These are phyloP conservation scores for Psilocybe mexicana DNA, from an alignment of 1,284 basidiomycete species.

Conservation along the genomic window DNA sequence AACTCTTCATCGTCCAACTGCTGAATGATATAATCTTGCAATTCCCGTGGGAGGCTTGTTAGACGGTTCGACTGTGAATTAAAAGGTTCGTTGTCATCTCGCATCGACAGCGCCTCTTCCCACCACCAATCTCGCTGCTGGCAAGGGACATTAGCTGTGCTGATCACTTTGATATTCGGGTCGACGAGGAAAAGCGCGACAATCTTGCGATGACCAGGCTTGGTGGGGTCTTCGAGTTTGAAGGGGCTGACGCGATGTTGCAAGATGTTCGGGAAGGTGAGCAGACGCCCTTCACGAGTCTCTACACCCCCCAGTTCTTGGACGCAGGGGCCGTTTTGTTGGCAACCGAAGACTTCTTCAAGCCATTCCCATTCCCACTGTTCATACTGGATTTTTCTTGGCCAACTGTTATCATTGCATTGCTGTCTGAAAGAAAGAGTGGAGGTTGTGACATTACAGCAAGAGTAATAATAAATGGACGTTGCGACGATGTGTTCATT, in stretches of 20 bases:
- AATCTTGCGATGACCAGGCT: slow-evolving; percentile 50
- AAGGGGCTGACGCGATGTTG: slow-evolving; percentile 48
- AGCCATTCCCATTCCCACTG: slow-evolving; percentile 33
- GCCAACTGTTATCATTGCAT: not conserved
- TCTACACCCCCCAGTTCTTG: slow-evolving; percentile 37
- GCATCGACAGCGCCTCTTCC: slow-evolving; percentile 2
- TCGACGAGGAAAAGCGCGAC: slow-evolving; percentile 52
- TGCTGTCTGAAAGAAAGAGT: slow-evolving; percentile 34
- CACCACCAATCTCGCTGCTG: slow-evolving; percentile 42
- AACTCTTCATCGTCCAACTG: slow-evolving; percentile 25
- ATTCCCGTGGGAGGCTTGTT: slow-evolving; percentile 23
- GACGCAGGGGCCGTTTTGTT: slow-evolving; percentile 20
- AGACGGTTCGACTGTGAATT: not conserved
- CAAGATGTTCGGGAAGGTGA: slow-evolving; percentile 47
- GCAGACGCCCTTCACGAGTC: slow-evolving; percentile 36
- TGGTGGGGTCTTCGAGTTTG: slow-evolving; percentile 40
- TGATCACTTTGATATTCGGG: slow-evolving; percentile 40
- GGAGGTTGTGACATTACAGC: slow-evolving; percentile 34
- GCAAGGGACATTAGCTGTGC: slow-evolving; percentile 46
- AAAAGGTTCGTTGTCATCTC: slow-evolving; percentile 19
- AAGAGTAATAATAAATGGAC: slow-evolving; percentile 41
- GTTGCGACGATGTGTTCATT: slow-evolving; percentile 51
- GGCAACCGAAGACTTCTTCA: slow-evolving; percentile 27
- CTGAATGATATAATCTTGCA: slow-evolving; percentile 27
- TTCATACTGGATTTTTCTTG: slow-evolving; percentile 21